A percentile compares a stretch with the other conserved stretches of the same genome.
These are phyloP conservation scores for Trichoderma endophyticum DNA, from an alignment of 2,329 filamentous ascomycete species.

Conservation along the genomic window DNA sequence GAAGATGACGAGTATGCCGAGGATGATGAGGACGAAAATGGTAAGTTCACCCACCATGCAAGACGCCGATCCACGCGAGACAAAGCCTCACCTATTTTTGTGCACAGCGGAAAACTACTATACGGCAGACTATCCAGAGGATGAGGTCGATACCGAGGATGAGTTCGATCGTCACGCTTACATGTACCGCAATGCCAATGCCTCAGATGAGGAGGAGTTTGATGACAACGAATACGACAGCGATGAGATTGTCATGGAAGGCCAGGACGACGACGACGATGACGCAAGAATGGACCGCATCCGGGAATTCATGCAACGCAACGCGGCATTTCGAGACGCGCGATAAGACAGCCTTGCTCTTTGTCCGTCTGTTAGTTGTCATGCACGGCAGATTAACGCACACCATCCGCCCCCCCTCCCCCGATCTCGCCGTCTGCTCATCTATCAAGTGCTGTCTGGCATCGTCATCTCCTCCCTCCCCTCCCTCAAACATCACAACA, in stretches of 20 bases:
- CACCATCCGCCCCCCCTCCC: not conserved
- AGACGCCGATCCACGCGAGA: not conserved
- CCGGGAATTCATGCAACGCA: constrained; percentile 37
- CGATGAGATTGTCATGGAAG: constrained; percentile 37
- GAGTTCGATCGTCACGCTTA: constrained; percentile 53
- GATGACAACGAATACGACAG: constrained; percentile 40
- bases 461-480: not conserved
- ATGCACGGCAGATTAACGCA: not conserved
- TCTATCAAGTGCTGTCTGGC: not conserved
- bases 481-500: not conserved
- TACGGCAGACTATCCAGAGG: constrained; percentile 75
- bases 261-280: constrained; percentile 36
- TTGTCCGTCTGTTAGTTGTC: not conserved
- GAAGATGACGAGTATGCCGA: constrained; percentile 59
- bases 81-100: constrained; percentile 13
- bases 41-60: constrained; percentile 37
- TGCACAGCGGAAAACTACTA: constrained; percentile 70
- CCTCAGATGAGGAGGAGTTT: constrained; percentile 55
- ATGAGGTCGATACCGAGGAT: constrained; percentile 68
- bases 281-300: constrained; percentile 39
- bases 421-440: not conserved
- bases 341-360: not conserved
- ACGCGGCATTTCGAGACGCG: constrained; percentile 22
- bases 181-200: constrained; percentile 50
- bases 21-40: constrained; percentile 65